Percentiles rank a stretch among this genome's conserved stretches.
Evolutionary conservation across 2,329 filamentous ascomycete genomes (phyloP).

Genomic region (Colletotrichum costaricense): DNA sequence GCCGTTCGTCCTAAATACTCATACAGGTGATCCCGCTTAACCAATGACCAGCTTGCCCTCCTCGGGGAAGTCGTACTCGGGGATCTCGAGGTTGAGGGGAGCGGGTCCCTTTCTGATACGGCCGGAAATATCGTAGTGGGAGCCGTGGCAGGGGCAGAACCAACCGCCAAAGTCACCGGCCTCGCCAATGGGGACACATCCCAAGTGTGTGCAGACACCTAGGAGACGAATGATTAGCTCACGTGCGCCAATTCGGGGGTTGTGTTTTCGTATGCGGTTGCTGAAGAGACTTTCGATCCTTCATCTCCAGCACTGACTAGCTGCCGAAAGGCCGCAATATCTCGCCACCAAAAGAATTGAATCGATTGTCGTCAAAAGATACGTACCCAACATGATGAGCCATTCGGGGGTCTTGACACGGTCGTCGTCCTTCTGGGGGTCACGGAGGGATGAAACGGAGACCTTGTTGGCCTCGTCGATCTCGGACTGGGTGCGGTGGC

Average conservation of each 20-base stretch:
- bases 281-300: not conserved
- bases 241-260: not conserved
- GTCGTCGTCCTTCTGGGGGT: slow-evolving; percentile 90
- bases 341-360: not conserved
- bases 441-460: slow-evolving; percentile 85
- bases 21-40: slow-evolving; percentile 64
- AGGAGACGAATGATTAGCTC: slow-evolving; percentile 39
- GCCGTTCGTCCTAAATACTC: slow-evolving; percentile 28
- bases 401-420: slow-evolving; percentile 99
- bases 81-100: slow-evolving; percentile 96
- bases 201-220: slow-evolving; percentile 99
- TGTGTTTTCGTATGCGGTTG: not conserved
- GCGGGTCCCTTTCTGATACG: slow-evolving; percentile 98
- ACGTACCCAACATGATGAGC: slow-evolving; percentile 95
- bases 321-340: not conserved
- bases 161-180: slow-evolving; percentile 97
- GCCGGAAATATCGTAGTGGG: slow-evolving; percentile 99
- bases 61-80: slow-evolving; percentile 90
- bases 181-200: slow-evolving; percentile 99
- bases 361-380: not conserved
- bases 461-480: slow-evolving; percentile 94
- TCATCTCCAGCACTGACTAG: not conserved
- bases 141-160: slow-evolving; percentile 99
- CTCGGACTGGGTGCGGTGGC: slow-evolving; percentile 93
- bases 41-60: slow-evolving; percentile 92